Base-by-base conservation (phyloP, 2,329 filamentous ascomycete genomes). In the Fusarium pininemorale region DNA sequence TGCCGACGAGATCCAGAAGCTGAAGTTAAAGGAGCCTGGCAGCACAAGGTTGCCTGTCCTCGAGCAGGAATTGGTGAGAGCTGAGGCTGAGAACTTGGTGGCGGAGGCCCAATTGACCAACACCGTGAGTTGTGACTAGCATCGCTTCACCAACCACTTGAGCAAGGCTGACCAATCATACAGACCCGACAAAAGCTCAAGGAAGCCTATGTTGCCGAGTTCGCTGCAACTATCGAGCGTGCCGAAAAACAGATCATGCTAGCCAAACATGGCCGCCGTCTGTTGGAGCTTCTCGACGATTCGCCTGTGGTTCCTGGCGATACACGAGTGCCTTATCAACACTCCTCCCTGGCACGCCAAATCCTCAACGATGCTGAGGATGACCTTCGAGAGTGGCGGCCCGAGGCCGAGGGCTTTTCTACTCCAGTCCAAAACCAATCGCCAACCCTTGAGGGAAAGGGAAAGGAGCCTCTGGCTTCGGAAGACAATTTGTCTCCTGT, bases 71-170 rank as follows among this genome's bases (percentile, higher is more conserved):
- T 91, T 99, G 60, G 95, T 99, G 60, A 89, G 96, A 75, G 95
- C 96, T 30, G 96, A 99, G 87, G 96, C 96, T 7, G 95, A 98
- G 86, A 97, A 94, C 79, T 85, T 99, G 67, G 96, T 99, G 56
- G 96, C 96, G 4, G 96, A 99, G 84, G 96, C 96, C 28, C 96
- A 99, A 84, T 87, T 99, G 82, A 96, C 93, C 80, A 99, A 99
- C 82, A 91, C 98, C 77, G 94, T 97, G 86, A 69, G 92, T 88
- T 32, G 35, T 8, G 37, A 66, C 42, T 50, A 63, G 22, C 42
- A 44, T 15, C 13, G 6, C 14, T 10, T 41, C 15, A n/a, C 32
- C 38, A 20, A 32, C 28, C 7, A 18, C 28, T 41, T 24, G 12
- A 13, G 15, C 55, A 51, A 30, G n/a, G 44, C 74, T 77, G 28